Base-by-base conservation (phyloP, 306 rosid species). In the Sicyos baderoa region DNA sequence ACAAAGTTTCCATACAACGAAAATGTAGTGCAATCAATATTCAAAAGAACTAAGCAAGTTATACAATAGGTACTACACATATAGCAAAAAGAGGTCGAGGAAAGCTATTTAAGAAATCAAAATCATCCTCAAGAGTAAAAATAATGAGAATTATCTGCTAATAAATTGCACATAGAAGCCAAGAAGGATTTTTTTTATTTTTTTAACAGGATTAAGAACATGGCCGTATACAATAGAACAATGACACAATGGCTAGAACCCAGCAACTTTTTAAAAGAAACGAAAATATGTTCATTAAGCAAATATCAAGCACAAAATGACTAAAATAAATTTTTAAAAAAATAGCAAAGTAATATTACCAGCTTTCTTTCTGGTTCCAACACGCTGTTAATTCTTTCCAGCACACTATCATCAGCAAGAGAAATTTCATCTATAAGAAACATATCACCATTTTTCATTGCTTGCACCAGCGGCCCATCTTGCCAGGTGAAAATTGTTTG, bases 381-480 rank as follows among this genome's bases (percentile, higher is more conserved):
- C 64, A 88, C 98, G 71, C 97, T 93, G 72, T 93, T 93, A 83
- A 93, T 75, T 79, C 98, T 89, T 82, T 93, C 98, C 47, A 93
- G 96, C 48, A 93, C 98, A 62, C 98, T 93, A 83, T 93, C 98
- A 83, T 93, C 96, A 49, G 98, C 97, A 87, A 93, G 84, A 45
- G 95, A 89, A 78, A 93, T 89, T 79, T 93, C 98, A 83, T 93
- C 98, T 48, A 86, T 86, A 25, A 93, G 93, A 79, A 93, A 87
- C 40, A 87, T 85, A 75, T 93, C 94, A 73, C 97, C 98, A 13
- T 81, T 80, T 78, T 66, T 83, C 98, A 93, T 93, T 75, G 98
- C 96, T 75, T 78, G 81, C 55, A 93, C 87, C 72, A 93, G 91
- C 45, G 98, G 95, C 58, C 98, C 98, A 77, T 93, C 97, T 76